Conservation (phyloP, 148 eudicot genomes). For the Fagopyrum homotropicum region DNA sequence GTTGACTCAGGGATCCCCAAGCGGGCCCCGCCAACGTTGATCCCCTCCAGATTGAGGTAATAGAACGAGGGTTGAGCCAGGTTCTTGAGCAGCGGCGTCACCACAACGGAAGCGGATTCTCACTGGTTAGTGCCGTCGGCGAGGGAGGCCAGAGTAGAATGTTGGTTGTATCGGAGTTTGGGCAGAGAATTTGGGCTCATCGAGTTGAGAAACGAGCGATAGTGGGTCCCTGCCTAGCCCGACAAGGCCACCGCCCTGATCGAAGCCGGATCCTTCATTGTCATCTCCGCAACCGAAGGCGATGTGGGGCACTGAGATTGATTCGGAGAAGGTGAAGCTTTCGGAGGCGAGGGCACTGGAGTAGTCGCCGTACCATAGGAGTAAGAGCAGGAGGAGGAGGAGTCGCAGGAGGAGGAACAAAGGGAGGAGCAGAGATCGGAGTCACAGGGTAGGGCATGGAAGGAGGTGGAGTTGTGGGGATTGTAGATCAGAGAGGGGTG, state of each 20-base stretch:
- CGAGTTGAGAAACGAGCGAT: conserved; percentile 35
- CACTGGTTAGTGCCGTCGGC: too few relatives aligned
- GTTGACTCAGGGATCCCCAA: background rate
- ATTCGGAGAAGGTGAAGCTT: conserved; percentile 21
- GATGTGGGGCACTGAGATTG: conserved; percentile 19
- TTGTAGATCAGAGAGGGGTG: too few relatives aligned
- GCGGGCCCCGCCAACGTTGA: conserved; percentile 3
- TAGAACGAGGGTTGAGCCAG: too few relatives aligned
- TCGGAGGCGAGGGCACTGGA: conserved; percentile 10
- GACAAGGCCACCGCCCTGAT: conserved; percentile 27
- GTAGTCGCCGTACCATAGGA: conserved; percentile 23
- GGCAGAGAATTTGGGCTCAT: too few relatives aligned
- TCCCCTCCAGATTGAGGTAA: background rate
- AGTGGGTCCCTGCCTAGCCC: conserved; percentile 41
- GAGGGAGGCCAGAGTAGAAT: too few relatives aligned
- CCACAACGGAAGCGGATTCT: too few relatives aligned
- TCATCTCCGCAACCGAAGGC: conserved; percentile 40
- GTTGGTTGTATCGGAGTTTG: too few relatives aligned
- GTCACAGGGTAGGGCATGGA: conserved; percentile 5
- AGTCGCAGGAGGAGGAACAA: too few relatives aligned
- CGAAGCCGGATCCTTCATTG: conserved; percentile 27
- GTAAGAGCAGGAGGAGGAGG: conserved; percentile 6
- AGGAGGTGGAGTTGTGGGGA: conserved; percentile 23
- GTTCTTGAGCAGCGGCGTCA: too few relatives aligned
- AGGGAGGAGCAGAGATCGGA: conserved; percentile 14